Percentiles rank a stretch among this genome's conserved stretches.
phyloP scores from a whole-genome alignment of 495 filamentous ascomycete genomes.

The Talaromyces proteolyticus region DNA sequence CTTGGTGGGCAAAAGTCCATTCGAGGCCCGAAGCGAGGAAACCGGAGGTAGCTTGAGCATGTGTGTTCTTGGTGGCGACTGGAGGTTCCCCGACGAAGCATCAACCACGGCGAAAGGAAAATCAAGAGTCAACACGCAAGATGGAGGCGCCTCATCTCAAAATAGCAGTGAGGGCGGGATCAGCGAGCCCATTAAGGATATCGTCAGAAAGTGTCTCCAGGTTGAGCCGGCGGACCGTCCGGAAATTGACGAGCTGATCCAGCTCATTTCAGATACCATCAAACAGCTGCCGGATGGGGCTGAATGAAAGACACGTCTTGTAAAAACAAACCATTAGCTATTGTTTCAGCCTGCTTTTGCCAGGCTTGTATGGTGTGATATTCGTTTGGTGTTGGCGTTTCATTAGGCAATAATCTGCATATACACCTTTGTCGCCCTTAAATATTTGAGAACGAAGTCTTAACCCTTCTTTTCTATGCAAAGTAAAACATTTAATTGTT shows the following conservation, averaged over 20 bases:
- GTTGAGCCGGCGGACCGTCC: conserved; percentile 92
- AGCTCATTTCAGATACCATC: conserved; percentile 70
- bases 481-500: background rate
- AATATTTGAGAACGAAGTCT: background rate
- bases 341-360: background rate
- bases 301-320: background rate
- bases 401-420: background rate
- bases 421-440: background rate
- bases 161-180: conserved; percentile 36
- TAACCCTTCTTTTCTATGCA: background rate
- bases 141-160: conserved; percentile 13
- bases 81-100: conserved; percentile 86
- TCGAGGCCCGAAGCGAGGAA: conserved; percentile 92
- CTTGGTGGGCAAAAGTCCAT: conserved; percentile 90
- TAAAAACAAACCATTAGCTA: too few species aligned
- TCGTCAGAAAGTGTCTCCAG: conserved; percentile 80
- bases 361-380: background rate
- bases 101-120: conserved; percentile 51
- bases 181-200: conserved; percentile 71
- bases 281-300: conserved; percentile 60
- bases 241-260: conserved; percentile 84
- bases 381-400: background rate
- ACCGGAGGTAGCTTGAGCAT: conserved; percentile 90
- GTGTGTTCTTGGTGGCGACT: conserved; percentile 86
- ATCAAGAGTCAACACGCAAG: conserved; percentile 32